Evolutionary conservation across 2,329 filamentous ascomycete genomes (phyloP).

Genomic region (Metarhizium humberi): DNA sequence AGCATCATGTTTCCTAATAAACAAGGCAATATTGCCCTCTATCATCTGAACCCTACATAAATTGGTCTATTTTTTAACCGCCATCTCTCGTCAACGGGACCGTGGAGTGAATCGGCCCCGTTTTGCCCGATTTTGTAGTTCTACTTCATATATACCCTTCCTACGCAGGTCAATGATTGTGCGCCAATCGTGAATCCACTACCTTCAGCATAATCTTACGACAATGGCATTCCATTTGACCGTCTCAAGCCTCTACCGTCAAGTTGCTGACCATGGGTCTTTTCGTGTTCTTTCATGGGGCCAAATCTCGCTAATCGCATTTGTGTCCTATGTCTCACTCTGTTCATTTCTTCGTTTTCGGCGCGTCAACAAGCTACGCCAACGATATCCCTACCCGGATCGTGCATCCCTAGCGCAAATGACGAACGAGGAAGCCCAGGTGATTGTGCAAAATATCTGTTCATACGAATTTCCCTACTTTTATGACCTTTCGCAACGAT

Average conservation of each 20-base stretch:
- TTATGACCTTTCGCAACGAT: slow-evolving; percentile 26
- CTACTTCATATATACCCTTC: too few species aligned
- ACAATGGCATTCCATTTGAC: neutral
- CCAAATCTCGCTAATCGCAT: slow-evolving; percentile 2
- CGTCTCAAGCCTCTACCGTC: neutral
- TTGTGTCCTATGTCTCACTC: slow-evolving; percentile 22
- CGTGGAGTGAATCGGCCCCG: too few species aligned
- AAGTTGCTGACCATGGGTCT: neutral
- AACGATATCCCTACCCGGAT: slow-evolving; percentile 21
- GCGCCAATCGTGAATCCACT: neutral
- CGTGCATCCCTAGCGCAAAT: slow-evolving; percentile 27
- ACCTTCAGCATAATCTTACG: neutral
- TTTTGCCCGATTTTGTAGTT: too few species aligned
- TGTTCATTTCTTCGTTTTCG: slow-evolving; percentile 29
- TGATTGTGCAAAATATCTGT: slow-evolving; percentile 27
- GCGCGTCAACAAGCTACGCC: slow-evolving; percentile 18
- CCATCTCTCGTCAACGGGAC: too few species aligned
- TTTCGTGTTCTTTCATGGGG: neutral
- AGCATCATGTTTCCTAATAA: too few species aligned
- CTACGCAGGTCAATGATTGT: too few species aligned
- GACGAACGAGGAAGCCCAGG: slow-evolving; percentile 35
- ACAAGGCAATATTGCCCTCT: too few species aligned
- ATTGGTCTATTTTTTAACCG: too few species aligned
- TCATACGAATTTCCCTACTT: slow-evolving; percentile 28
- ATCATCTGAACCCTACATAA: too few species aligned